Base-by-base conservation (phyloP, 225 moss, liverwort and hornwort species). In the Bryoerythrophyllum caledonicum region DNA sequence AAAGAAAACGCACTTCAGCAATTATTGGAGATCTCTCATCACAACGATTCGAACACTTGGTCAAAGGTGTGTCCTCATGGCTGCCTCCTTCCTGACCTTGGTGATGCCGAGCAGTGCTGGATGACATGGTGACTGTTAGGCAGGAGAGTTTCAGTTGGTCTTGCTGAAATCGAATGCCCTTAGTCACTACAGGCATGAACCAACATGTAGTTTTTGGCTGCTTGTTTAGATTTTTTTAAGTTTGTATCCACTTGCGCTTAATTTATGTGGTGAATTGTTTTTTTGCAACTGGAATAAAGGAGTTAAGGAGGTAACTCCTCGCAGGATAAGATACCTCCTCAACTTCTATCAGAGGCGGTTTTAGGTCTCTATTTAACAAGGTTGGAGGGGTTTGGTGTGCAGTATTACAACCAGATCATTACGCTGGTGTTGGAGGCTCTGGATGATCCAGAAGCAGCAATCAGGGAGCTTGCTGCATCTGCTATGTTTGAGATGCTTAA, bases 381-480 rank as follows among this genome's bases (percentile, higher is more conserved):
- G 62, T 74, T 71, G 35, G 68, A 60, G 63, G 60, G 71, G 23
- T 80, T 73, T 48, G 63, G 24, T 84, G 78, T 81, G 77, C 89
- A 88, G 91, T 79, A 89, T 67, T 93, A 92, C 55, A 81, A 89
- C 72, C 94, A 94, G 81, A 87, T 97, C 27, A 74, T 92, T 44
- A 89, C 84, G 8, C 85, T 88, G 58, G 82, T 95, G 34, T 66
- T 99, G 63, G 91, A 94, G 69, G 83, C 95, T 38, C 79, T 99
- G 62, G 97, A 99, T 80, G 93, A 93, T 80, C 85, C 90, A 60
- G 93, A 91, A 74, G 63, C 86, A 51, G 65, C 86, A 60, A 76
- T 89, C 37, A 90, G 88, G 77, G 95, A 96, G 79, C 93, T 93
- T 78, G 88, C 93, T 69, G 82, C 93, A 54, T 87, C 89, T 73